Percentiles rank a stretch among this genome's conserved stretches.
These are phyloP conservation scores for Allium cepa DNA, from an alignment of 106 monocot genomes.

Conservation along the genomic window DNA sequence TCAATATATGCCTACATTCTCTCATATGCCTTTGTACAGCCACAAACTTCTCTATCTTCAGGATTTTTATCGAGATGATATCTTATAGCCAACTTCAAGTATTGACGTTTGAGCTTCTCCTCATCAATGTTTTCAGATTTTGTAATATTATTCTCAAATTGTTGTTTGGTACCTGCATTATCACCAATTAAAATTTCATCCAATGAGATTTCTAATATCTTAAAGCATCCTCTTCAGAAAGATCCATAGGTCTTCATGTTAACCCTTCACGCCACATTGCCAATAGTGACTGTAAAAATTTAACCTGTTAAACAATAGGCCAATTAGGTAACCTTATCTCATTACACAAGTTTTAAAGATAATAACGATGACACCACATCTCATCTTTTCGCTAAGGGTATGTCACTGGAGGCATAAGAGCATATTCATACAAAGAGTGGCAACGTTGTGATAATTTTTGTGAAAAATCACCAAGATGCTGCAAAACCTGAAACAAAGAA, in stretches of 20 bases:
- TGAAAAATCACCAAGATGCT: slow-evolving; percentile 99
- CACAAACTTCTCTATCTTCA: slow-evolving; percentile 95
- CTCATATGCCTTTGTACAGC: slow-evolving; percentile 98
- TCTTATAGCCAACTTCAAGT: slow-evolving; percentile 83
- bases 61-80: slow-evolving; percentile 99
- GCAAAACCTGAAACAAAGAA: slow-evolving; percentile 63
- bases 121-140: slow-evolving; percentile 74
- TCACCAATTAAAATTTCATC: slow-evolving; percentile 65
- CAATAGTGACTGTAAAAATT: slow-evolving; percentile 89
- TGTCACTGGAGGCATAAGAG: slow-evolving; percentile 98
- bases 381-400: slow-evolving; percentile 96
- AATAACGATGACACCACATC: slow-evolving; percentile 99
- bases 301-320: slow-evolving; percentile 99
- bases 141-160: slow-evolving; percentile 18
- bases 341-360: slow-evolving; percentile 92
- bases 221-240: slow-evolving; percentile 96
- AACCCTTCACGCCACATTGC: slow-evolving; percentile 99
- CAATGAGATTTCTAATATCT: slow-evolving; percentile 79
- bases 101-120: slow-evolving; percentile 97
- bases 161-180: slow-evolving; percentile 17
- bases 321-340: slow-evolving; percentile 96
- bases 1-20: slow-evolving; percentile 66
- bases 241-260: slow-evolving; percentile 87
- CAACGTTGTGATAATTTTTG: slow-evolving; percentile 96
- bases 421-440: slow-evolving; percentile 97